These are phyloP conservation scores for Marchantia paleacea DNA, from an alignment of 225 moss, liverwort and hornwort genomes.

Conservation along the genomic window DNA sequence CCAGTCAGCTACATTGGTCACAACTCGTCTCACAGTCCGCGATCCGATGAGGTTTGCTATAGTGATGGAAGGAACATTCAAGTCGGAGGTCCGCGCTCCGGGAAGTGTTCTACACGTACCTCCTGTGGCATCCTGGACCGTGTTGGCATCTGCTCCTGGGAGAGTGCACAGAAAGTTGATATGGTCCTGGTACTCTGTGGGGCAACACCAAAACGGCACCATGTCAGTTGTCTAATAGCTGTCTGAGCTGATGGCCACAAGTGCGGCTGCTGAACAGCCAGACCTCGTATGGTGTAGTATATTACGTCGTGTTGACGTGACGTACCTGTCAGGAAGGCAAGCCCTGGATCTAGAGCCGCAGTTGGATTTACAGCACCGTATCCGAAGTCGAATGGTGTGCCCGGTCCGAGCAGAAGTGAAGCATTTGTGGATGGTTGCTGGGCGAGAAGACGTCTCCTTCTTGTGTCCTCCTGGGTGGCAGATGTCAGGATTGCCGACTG, in stretches of 20 bases:
- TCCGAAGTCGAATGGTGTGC: slow-evolving; percentile 81
- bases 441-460: slow-evolving; percentile 52
- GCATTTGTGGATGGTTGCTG: slow-evolving; percentile 68
- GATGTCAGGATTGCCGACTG: slow-evolving; percentile 85
- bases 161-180: slow-evolving; percentile 89
- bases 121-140: slow-evolving; percentile 90
- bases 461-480: slow-evolving; percentile 54
- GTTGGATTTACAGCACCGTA: slow-evolving; percentile 74
- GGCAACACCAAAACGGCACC: not conserved
- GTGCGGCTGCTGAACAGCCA: not conserved
- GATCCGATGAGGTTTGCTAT: slow-evolving; percentile 74
- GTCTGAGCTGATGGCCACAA: too few species aligned
- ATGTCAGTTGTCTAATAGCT: too few species aligned
- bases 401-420: slow-evolving; percentile 52
- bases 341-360: slow-evolving; percentile 76
- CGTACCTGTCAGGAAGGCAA: slow-evolving; percentile 72
- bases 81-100: slow-evolving; percentile 70
- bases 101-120: slow-evolving; percentile 52
- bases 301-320: not conserved
- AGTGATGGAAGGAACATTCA: slow-evolving; percentile 81
- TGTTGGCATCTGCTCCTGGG: slow-evolving; percentile 85
- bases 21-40: slow-evolving; percentile 52
- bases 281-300: too few species aligned
- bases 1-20: slow-evolving; percentile 46
- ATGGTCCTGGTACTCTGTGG: slow-evolving; percentile 64